Percentiles rank a stretch among this genome's conserved stretches.
phyloP scores from a whole-genome alignment of 1,139 yeast species.

The Scheffersomyces cryptocercus region DNA sequence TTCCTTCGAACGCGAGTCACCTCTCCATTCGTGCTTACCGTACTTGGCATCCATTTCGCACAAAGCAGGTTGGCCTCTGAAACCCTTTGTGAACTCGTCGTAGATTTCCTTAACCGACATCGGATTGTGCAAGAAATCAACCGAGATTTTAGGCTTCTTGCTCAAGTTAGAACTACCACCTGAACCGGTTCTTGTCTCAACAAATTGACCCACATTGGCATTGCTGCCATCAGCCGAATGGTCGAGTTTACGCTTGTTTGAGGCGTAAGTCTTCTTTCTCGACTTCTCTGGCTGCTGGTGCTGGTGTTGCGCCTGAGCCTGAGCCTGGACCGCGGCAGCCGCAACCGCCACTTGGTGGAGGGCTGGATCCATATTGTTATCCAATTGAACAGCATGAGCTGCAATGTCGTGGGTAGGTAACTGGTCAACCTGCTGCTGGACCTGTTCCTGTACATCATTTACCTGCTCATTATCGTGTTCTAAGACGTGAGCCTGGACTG shows the following conservation, averaged over 20 bases:
- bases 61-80: slow-evolving; percentile 47
- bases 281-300: slow-evolving; percentile 8
- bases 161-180: slow-evolving; percentile 9
- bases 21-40: slow-evolving; percentile 51
- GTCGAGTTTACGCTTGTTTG: slow-evolving; percentile 12
- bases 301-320: slow-evolving; percentile 10
- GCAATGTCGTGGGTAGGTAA: slow-evolving; percentile 11
- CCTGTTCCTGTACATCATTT: slow-evolving; percentile 17
- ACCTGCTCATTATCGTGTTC: slow-evolving; percentile 11
- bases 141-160: slow-evolving; percentile 38
- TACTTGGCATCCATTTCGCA: slow-evolving; percentile 45
- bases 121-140: slow-evolving; percentile 48
- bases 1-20: slow-evolving; percentile 50
- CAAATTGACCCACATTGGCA: slow-evolving; percentile 4
- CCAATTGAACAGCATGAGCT: slow-evolving; percentile 18
- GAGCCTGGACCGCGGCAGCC: slow-evolving; percentile 34
- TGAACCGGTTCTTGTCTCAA: neutral
- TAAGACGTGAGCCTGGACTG: slow-evolving; percentile 28
- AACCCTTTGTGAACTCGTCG: slow-evolving; percentile 49
- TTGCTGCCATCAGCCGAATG: slow-evolving; percentile 8
- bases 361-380: slow-evolving; percentile 41
- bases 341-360: slow-evolving; percentile 43
- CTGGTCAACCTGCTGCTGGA: slow-evolving; percentile 17
- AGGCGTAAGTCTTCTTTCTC: slow-evolving; percentile 8
- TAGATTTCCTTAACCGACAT: slow-evolving; percentile 48